Evolutionary conservation across 768 basidiomycete species (phyloP).

Genomic region (Leucosporidium creatinivorum): DNA sequence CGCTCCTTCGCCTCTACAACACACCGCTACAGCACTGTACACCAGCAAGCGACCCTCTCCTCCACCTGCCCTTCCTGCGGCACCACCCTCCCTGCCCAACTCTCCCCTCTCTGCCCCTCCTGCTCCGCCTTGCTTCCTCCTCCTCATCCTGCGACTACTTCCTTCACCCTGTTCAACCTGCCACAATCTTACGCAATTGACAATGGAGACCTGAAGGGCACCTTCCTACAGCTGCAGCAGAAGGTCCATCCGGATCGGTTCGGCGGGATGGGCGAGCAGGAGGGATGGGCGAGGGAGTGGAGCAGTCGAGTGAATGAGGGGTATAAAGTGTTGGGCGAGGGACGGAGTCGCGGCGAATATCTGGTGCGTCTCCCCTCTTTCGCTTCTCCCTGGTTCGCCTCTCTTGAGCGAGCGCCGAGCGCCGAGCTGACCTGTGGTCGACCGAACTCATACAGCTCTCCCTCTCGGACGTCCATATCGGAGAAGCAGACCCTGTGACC

Average conservation of each 20-base stretch:
- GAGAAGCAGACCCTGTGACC: slow-evolving; percentile 43
- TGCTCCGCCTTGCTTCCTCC: slow-evolving; percentile 40
- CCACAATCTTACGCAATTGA: slow-evolving; percentile 39
- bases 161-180: slow-evolving; percentile 40
- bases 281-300: slow-evolving; percentile 39
- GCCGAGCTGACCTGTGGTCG: background rate
- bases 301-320: slow-evolving; percentile 67
- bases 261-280: slow-evolving; percentile 36
- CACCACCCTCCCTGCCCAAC: slow-evolving; percentile 25
- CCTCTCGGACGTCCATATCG: slow-evolving; percentile 38
- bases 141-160: slow-evolving; percentile 29
- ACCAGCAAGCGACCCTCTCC: background rate
- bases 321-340: slow-evolving; percentile 46
- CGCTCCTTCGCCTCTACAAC: too few relatives aligned
- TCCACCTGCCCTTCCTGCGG: slow-evolving; percentile 30
- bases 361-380: slow-evolving; percentile 35
- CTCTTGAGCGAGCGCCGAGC: too few relatives aligned
- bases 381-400: background rate
- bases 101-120: slow-evolving; percentile 39
- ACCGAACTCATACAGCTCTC: slow-evolving; percentile 34
- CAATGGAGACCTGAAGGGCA: slow-evolving; percentile 35
- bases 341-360: slow-evolving; percentile 43
- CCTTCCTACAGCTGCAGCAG: slow-evolving; percentile 41
- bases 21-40: too few relatives aligned
- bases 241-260: slow-evolving; percentile 46